Evolutionary conservation across 176 grass and related monocot genomes (phyloP).

Genomic region (Thinopyrum elongatum): DNA sequence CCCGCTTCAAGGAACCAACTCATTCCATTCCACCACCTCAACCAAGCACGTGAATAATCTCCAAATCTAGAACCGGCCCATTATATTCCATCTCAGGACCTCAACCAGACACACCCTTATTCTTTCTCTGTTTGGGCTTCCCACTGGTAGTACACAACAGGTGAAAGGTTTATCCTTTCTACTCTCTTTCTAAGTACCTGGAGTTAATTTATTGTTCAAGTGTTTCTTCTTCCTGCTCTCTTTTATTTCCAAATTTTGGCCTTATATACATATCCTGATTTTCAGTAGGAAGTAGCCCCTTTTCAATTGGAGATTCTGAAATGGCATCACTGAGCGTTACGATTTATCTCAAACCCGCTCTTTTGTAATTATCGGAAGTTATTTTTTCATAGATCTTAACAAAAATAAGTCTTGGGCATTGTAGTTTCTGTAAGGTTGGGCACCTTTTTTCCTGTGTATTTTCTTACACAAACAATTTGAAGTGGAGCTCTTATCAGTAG

Average conservation of each 20-base stretch:
- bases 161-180: not conserved
- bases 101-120: not conserved
- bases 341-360: not conserved
- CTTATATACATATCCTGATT: not conserved
- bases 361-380: not conserved
- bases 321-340: not conserved
- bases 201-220: not conserved
- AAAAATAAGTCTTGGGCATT: not conserved
- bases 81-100: not conserved
- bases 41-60: not conserved
- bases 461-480: not conserved
- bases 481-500: not conserved
- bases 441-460: not conserved
- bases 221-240: not conserved
- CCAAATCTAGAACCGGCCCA: not conserved
- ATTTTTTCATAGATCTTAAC: not conserved
- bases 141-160: not conserved
- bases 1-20: not conserved
- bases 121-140: not conserved
- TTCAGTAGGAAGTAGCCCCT: not conserved
- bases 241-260: not conserved
- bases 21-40: not conserved
- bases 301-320: not conserved
- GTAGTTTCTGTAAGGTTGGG: not conserved
- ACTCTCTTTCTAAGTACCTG: not conserved